Evolutionary conservation across 495 filamentous ascomycete species (phyloP).

Genomic region (Bryoglossum gracile): DNA sequence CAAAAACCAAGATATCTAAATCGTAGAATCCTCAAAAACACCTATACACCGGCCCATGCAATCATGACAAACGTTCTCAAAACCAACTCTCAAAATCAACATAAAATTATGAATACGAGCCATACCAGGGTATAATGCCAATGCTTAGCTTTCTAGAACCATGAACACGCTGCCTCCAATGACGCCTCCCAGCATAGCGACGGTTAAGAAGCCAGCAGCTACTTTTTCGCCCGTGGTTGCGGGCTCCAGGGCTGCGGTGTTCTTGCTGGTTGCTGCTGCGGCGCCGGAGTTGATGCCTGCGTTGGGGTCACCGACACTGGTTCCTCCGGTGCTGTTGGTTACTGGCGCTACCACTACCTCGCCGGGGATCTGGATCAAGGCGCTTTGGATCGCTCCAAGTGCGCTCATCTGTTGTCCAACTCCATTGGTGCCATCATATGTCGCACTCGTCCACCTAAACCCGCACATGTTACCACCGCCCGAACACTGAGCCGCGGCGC

Average conservation of each 20-base stretch:
- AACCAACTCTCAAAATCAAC: too few relatives aligned
- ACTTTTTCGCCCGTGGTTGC: conserved; percentile 45
- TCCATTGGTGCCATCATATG: conserved; percentile 51
- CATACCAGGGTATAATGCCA: too few relatives aligned
- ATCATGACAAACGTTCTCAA: too few relatives aligned
- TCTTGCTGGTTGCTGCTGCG: too few relatives aligned
- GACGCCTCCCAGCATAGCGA: conserved; percentile 31
- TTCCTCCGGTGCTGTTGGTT: conserved; percentile 58
- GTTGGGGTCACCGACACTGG: conserved; percentile 61
- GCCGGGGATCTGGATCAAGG: conserved; percentile 30
- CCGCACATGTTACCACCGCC: conserved; percentile 59
- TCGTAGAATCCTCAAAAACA: too few relatives aligned
- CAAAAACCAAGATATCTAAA: too few relatives aligned
- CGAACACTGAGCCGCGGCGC: conserved; percentile 58
- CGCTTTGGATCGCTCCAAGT: conserved; percentile 58
- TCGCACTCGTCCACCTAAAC: conserved; percentile 53
- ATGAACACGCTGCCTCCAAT: conserved; percentile 41
- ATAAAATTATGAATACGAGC: too few relatives aligned
- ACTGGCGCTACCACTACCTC: conserved; percentile 25
- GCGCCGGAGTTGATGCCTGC: conserved; percentile 42
- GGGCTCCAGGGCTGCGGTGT: conserved; percentile 11
- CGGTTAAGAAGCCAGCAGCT: conserved; percentile 55
- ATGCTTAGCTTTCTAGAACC: conserved; percentile 25
- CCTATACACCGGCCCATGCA: too few relatives aligned
- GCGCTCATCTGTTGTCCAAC: conserved; percentile 66